Evolutionary conservation across 2,329 filamentous ascomycete species (phyloP), one percentile per base, ranked within the genome.

Genomic region (Colletotrichum costaricense): DNA sequence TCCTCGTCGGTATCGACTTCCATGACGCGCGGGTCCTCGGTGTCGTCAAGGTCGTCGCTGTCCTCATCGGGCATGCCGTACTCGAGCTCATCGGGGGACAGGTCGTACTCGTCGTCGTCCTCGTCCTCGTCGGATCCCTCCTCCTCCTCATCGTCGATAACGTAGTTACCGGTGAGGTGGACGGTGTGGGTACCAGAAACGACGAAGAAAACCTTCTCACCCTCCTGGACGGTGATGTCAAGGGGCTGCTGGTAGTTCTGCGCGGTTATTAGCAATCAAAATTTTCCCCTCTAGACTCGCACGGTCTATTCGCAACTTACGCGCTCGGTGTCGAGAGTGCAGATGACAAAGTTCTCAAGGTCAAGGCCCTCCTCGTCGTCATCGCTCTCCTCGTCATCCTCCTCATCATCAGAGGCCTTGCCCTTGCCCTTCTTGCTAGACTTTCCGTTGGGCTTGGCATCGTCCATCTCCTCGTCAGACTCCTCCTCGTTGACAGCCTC

Each of bases 191-290:
- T 97, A 79, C 97, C 97, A 75, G 90, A 92, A 77, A 97, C 95
- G 81, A 94, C 91, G 88, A 99, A 98, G 89, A 94, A 98, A 77
- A 98, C 93, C 78, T 91, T 91, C 88, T 99, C 97, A 78, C 93
- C 91, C 82, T 98, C 94, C 79, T 91, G 92, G 81, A 99, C 91
- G 76, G 94, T 97, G 84, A 99, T 94, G 84, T 99, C 95, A 73
- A 99, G 91, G 60, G 97, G 87, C 86, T 99, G 97, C 86, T 99
- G 97, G 89, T 93, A 98, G 87, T 94, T 91, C 97, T 98, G 79
- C 59, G 67, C 30, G 11, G 46, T 14, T 24, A 59, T 69, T 63
- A 73, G 71, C 62, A 26, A 8, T 28, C 33, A 12, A 35, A 33
- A 64, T 35, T 24, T 35, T 16, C 14, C 35, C 28, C 14, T 30